Conservation (phyloP, 208 protist species). For the Kentomonas sorsogonicus region DNA sequence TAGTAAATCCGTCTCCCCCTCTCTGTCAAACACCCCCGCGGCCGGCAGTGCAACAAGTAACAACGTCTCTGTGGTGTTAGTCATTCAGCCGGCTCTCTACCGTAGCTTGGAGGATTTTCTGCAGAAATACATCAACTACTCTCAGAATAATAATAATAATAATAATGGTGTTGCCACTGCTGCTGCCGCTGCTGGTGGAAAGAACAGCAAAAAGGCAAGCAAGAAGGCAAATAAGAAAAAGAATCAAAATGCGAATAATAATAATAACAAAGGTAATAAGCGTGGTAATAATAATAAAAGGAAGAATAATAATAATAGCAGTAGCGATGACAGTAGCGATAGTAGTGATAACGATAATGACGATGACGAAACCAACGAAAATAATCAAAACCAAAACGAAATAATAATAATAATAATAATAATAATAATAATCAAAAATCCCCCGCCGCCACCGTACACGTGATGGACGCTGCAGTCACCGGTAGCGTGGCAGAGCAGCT, state of each 20-base stretch:
- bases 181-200: neutral
- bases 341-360: constrained; percentile 6
- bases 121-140: constrained; percentile 51
- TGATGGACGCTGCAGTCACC: too few relatives aligned
- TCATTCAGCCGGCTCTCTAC: constrained; percentile 69
- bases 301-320: constrained; percentile 7
- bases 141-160: too few relatives aligned
- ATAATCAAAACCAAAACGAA: neutral
- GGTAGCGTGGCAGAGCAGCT: too few relatives aligned
- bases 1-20: too few relatives aligned
- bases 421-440: constrained; percentile 9
- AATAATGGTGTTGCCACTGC: too few relatives aligned
- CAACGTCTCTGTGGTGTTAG: constrained; percentile 38
- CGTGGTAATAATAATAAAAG: too few relatives aligned
- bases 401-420: constrained; percentile 8
- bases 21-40: too few relatives aligned
- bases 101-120: constrained; percentile 71
- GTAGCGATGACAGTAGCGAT: neutral
- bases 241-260: too few relatives aligned
- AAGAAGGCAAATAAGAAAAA: too few relatives aligned
- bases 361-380: neutral
- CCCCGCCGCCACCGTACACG: too few relatives aligned
- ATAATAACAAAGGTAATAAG: too few relatives aligned
- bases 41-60: neutral
- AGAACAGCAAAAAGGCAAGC: too few relatives aligned